These are phyloP conservation scores for Zea luxurians DNA, from an alignment of 176 grass and related monocot genomes.

Conservation along the genomic window DNA sequence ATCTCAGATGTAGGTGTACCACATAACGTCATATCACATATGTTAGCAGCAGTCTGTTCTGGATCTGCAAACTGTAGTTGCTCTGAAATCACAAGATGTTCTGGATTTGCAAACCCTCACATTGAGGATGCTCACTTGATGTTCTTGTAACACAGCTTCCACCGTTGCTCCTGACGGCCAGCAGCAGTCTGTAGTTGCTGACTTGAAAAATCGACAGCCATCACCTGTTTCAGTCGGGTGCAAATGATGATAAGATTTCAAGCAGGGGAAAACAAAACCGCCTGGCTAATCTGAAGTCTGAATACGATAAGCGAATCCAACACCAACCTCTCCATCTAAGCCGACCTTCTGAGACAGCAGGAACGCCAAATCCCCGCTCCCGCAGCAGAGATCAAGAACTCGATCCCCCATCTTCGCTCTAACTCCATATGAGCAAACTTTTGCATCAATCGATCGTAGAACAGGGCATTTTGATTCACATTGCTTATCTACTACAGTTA, in stretches of 20 bases:
- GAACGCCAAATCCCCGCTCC: constrained; percentile 84
- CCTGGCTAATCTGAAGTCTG: neutral
- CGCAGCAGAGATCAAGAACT: constrained; percentile 94
- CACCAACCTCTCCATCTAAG: constrained; percentile 73
- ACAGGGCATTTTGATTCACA: neutral
- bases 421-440: neutral
- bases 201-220: constrained; percentile 75
- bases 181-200: constrained; percentile 64
- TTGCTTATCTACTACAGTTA: neutral
- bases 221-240: constrained; percentile 50
- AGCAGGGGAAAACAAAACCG: neutral
- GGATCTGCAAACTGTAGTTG: neutral
- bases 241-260: neutral
- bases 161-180: constrained; percentile 57
- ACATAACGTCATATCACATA: neutral
- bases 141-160: constrained; percentile 89
- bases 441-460: neutral
- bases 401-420: constrained; percentile 77
- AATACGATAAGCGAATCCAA: constrained; percentile 4
- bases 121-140: constrained; percentile 76
- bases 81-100: constrained; percentile 6
- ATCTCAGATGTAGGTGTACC: constrained; percentile 3
- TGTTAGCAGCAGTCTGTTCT: constrained; percentile 10
- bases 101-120: constrained; percentile 29
- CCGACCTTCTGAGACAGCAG: constrained; percentile 81